phyloP scores from a whole-genome alignment of 1,284 basidiomycete species.

The Trametes pubescens region DNA sequence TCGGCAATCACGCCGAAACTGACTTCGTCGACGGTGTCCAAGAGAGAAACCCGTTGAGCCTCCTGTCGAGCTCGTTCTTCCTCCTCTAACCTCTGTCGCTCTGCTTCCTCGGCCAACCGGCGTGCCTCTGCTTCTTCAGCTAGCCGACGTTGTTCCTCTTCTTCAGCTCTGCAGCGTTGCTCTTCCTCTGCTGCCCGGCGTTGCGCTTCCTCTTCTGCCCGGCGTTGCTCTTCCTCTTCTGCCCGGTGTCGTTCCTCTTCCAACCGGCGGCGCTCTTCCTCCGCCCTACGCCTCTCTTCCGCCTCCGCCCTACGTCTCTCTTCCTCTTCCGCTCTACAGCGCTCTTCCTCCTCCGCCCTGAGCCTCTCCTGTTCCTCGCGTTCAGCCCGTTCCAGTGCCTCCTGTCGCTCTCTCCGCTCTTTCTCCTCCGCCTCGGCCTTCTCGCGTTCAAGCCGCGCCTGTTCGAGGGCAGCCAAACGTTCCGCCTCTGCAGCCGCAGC shows the following conservation, averaged over 20 bases:
- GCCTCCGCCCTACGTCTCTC: constrained; percentile 10
- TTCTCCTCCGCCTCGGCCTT: constrained; percentile 39
- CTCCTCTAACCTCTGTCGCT: constrained; percentile 20
- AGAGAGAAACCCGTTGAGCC: neutral
- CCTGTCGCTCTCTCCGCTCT: constrained; percentile 43
- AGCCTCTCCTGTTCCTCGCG: constrained; percentile 30
- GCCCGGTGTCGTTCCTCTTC: neutral
- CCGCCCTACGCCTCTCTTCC: constrained; percentile 39
- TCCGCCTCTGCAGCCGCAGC: constrained; percentile 36
- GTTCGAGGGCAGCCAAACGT: constrained; percentile 33
- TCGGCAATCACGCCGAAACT: constrained; percentile 23
- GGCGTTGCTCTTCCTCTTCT: neutral
- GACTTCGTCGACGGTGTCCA: constrained; percentile 35
- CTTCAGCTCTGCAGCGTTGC: constrained; percentile 37
- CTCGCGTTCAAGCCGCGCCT: constrained; percentile 38
- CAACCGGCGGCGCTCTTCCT: constrained; percentile 16
- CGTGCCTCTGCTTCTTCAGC: constrained; percentile 35
- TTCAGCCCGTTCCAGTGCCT: constrained; percentile 44
- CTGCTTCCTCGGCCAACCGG: constrained; percentile 48
- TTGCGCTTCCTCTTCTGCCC: constrained; percentile 47
- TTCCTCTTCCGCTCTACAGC: constrained; percentile 39
- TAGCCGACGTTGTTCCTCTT: constrained; percentile 2
- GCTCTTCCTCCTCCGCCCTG: constrained; percentile 31
- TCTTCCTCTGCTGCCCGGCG: constrained; percentile 16
- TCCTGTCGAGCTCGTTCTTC: neutral